Conservation (phyloP, 495 filamentous ascomycete genomes). For the Penicillium cinerascens region DNA sequence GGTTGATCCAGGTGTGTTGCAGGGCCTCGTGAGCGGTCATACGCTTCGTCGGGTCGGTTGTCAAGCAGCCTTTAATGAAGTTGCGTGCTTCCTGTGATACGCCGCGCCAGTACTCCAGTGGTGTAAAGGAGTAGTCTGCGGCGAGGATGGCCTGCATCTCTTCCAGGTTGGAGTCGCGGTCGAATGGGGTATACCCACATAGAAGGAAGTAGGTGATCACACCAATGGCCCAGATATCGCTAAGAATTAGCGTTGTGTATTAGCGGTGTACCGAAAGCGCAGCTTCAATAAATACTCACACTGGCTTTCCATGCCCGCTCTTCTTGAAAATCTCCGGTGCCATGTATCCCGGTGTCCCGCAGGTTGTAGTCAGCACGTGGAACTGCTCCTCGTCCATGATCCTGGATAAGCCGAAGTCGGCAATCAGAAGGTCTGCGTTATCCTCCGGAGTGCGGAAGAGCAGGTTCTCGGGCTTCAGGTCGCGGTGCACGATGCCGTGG, state of each 20-base stretch:
- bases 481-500: slow-evolving; percentile 95
- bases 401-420: slow-evolving; percentile 88
- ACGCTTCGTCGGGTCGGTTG: slow-evolving; percentile 77
- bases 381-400: slow-evolving; percentile 99
- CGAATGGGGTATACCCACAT: slow-evolving; percentile 97
- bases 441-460: slow-evolving; percentile 56
- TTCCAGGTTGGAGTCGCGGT: slow-evolving; percentile 94
- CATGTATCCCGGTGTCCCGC: slow-evolving; percentile 97
- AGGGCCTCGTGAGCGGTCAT: slow-evolving; percentile 96
- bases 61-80: slow-evolving; percentile 86
- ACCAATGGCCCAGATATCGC: slow-evolving; percentile 76
- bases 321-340: slow-evolving; percentile 81
- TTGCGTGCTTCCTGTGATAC: slow-evolving; percentile 82
- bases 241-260: slow-evolving; percentile 14
- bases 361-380: slow-evolving; percentile 95
- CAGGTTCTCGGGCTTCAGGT: slow-evolving; percentile 58
- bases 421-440: slow-evolving; percentile 75
- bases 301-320: slow-evolving; percentile 73
- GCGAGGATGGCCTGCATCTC: slow-evolving; percentile 98
- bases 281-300: slow-evolving; percentile 46
- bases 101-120: slow-evolving; percentile 91
- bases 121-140: slow-evolving; percentile 95
- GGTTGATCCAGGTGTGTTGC: slow-evolving; percentile 81
- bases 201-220: slow-evolving; percentile 94
- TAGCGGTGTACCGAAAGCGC: background rate